Base-by-base conservation (phyloP, 2,329 filamentous ascomycete genomes). In the Botrytis galanthina region DNA sequence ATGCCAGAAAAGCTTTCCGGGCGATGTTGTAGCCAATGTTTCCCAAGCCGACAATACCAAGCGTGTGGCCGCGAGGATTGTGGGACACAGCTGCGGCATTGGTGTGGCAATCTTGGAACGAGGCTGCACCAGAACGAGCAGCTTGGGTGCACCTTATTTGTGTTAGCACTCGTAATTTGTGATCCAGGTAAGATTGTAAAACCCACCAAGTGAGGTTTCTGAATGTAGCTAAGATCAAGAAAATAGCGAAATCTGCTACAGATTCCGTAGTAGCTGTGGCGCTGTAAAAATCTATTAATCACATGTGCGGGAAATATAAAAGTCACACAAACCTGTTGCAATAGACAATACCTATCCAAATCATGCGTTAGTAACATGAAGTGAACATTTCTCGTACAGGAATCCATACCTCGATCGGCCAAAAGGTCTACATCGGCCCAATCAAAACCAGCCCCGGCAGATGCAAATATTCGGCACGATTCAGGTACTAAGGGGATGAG, bases 21-120 rank as follows among this genome's bases (percentile, higher is more conserved):
- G 89, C 92, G 32, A 94, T 86, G 51, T 84, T 84, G 76, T 87
- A 87, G 4, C 90, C 89, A 75, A 91, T 90, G 74, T 90, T 89
- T 4, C 92, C 92, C 3, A 94, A 84, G 0, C 92, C 92, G 39
- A 94, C 86, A 42, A 94, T 85, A 0, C 91, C 92, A 0, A 94
- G 84, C 0, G 83, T 83, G 71, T 88, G 87, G 20, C 85, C 84
- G 29, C 88, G 86, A 1, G 91, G 90, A 81, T 92, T 93, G 78
- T 88, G 87, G 3, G 90, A 89, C 22, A 85, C 84, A 8, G 85
- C 84, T 0, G 90, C 89, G 1, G 90, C 88, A 73, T 86, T 84
- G 20, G 83, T 83, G 79, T 93, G 91, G 74, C 90, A 90, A 75
- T 87, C 83, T 35, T 81, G 80, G 80, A 92, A 93, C 14, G 73